Conservation (phyloP, 2,329 filamentous ascomycete genomes). For the Trichoderma semiorbis region DNA sequence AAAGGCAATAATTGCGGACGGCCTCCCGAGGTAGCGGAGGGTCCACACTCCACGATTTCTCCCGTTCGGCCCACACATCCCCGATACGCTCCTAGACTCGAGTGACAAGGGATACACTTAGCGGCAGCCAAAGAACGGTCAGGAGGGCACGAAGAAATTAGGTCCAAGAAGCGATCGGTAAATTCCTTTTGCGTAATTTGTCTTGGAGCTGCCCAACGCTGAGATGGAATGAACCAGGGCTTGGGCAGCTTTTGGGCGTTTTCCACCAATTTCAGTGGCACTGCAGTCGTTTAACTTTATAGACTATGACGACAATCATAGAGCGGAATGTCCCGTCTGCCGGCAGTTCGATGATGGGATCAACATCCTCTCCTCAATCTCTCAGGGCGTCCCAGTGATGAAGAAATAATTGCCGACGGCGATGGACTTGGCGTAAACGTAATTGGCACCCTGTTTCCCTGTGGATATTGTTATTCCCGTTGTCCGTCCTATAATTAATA, state of each 20-base stretch:
- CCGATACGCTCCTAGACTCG: neutral
- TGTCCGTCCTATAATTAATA: neutral
- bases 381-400: neutral
- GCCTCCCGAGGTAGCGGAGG: slow-evolving; percentile 14
- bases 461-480: slow-evolving; percentile 11
- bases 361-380: neutral
- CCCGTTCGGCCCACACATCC: slow-evolving; percentile 8
- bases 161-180: neutral
- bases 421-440: neutral
- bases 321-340: neutral
- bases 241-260: neutral
- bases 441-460: slow-evolving; percentile 5
- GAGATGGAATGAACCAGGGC: neutral
- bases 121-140: slow-evolving; percentile 11
- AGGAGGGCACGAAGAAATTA: slow-evolving; percentile 6
- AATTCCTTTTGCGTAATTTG: neutral
- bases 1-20: slow-evolving; percentile 3
- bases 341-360: neutral
- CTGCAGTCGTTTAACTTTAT: neutral
- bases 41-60: slow-evolving; percentile 14
- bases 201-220: neutral
- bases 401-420: slow-evolving; percentile 1
- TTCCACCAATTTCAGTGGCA: neutral
- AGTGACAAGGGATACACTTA: neutral
- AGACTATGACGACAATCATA: neutral